Conservation (phyloP, 192 early-diverging fungal genomes). For the Bifiguratus adelaidae region DNA sequence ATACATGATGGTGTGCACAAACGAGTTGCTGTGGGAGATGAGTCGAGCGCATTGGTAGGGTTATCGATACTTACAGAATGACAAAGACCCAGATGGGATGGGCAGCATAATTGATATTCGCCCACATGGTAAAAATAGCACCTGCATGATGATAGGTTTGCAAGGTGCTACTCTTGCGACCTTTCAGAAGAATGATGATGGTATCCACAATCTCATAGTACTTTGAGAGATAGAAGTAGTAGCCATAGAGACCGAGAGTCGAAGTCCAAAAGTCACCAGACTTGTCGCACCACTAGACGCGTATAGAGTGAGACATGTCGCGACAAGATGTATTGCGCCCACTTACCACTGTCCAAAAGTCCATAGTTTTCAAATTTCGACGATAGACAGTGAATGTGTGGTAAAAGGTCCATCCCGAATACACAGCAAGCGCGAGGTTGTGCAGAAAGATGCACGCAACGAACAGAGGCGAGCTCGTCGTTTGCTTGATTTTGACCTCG, state of each 20-base stretch:
- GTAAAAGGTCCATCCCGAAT: conserved; percentile 54
- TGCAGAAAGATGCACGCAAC: conserved; percentile 50
- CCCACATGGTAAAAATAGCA: conserved; percentile 55
- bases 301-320: not conserved
- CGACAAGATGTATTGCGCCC: not conserved
- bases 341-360: conserved; percentile 31
- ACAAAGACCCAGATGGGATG: conserved; percentile 59
- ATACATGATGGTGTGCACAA: conserved; percentile 72
- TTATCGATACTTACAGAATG: conserved; percentile 12
- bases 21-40: conserved; percentile 38
- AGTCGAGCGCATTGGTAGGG: conserved; percentile 1
- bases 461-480: conserved; percentile 28
- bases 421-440: conserved; percentile 51
- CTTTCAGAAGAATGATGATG: conserved; percentile 63
- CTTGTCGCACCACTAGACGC: conserved; percentile 32
- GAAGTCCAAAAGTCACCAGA: conserved; percentile 39
- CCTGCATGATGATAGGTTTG: conserved; percentile 70
- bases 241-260: conserved; percentile 53
- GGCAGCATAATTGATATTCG: conserved; percentile 38
- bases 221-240: conserved; percentile 70
- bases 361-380: conserved; percentile 24
- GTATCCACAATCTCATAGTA: conserved; percentile 74
- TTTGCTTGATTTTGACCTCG: not conserved
- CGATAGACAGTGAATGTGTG: conserved; percentile 35
- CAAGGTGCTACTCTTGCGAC: conserved; percentile 43